These are phyloP conservation scores for Candida frijolesensis DNA, from an alignment of 1,139 yeast species.

Conservation along the genomic window DNA sequence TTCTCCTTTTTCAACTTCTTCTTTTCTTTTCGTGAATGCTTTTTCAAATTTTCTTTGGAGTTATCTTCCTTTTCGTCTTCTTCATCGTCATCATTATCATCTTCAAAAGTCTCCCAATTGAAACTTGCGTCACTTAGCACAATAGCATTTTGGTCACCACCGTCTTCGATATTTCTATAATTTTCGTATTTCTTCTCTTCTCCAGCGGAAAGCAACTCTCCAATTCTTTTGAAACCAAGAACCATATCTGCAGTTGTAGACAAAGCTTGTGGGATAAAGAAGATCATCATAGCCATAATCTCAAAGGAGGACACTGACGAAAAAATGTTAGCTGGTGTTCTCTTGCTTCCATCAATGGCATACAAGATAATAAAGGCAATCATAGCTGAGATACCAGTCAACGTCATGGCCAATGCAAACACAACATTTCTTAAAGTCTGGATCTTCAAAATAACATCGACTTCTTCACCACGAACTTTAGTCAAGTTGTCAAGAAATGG, in stretches of 20 bases:
- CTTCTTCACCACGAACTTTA: conserved; percentile 48
- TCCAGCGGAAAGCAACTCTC: conserved; percentile 45
- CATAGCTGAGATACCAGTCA: conserved; percentile 68
- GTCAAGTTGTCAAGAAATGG: conserved; percentile 49
- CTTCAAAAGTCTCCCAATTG: conserved; percentile 45
- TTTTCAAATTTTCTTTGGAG: conserved; percentile 4
- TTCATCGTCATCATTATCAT: conserved; percentile 22
- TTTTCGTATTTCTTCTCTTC: conserved; percentile 15
- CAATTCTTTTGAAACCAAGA: conserved; percentile 60
- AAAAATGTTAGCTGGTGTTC: conserved; percentile 70
- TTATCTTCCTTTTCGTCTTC: conserved; percentile 9
- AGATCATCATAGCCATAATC: conserved; percentile 44
- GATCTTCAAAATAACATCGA: conserved; percentile 47
- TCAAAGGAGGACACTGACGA: conserved; percentile 75
- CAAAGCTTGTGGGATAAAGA: conserved; percentile 69
- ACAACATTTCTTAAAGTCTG: conserved; percentile 58
- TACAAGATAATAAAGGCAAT: conserved; percentile 69
- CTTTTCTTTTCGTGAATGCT: conserved; percentile 12
- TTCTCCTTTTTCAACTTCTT: conserved; percentile 11
- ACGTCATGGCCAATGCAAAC: conserved; percentile 54
- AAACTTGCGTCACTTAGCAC: conserved; percentile 30
- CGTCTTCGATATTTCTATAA: conserved; percentile 39
- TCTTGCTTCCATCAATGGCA: conserved; percentile 42
- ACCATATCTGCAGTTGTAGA: conserved; percentile 67
- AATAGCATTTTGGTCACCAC: conserved; percentile 29